Evolutionary conservation across 2,329 filamentous ascomycete species (phyloP).

Genomic region (Fusarium torreyae): DNA sequence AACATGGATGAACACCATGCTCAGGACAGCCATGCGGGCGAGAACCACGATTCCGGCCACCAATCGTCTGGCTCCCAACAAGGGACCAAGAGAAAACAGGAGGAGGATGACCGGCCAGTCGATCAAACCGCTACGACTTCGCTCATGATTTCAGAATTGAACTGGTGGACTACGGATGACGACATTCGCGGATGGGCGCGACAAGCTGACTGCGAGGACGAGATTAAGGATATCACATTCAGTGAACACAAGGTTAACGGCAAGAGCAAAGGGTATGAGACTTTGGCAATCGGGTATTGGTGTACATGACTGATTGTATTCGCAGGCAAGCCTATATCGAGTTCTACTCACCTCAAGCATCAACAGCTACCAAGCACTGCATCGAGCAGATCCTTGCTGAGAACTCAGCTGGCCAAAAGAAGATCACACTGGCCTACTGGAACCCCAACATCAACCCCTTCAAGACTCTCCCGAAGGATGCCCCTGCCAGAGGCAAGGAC

Average conservation of each 20-base stretch:
- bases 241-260: constrained; percentile 99
- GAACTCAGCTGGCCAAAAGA: constrained; percentile 73
- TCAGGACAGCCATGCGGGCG: constrained; percentile 56
- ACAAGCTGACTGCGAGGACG: constrained; percentile 83
- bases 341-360: constrained; percentile 85
- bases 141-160: constrained; percentile 88
- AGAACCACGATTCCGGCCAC: constrained; percentile 59
- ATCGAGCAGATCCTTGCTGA: constrained; percentile 76
- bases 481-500: constrained; percentile 75
- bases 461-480: constrained; percentile 91
- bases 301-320: constrained; percentile 19
- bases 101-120: constrained; percentile 71
- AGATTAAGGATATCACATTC: constrained; percentile 94
- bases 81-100: constrained; percentile 73
- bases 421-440: constrained; percentile 81
- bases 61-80: constrained; percentile 58
- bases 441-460: constrained; percentile 87
- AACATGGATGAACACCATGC: constrained; percentile 60
- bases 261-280: constrained; percentile 90
- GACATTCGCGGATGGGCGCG: constrained; percentile 90
- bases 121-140: constrained; percentile 76
- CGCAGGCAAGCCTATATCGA: constrained; percentile 84
- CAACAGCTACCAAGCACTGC: constrained; percentile 86
- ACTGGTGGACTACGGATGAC: constrained; percentile 98
- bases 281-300: not conserved